Evolutionary conservation across 2,329 filamentous ascomycete species (phyloP), one percentile per base, ranked within the genome.

Genomic region (Grosmannia serpens): DNA sequence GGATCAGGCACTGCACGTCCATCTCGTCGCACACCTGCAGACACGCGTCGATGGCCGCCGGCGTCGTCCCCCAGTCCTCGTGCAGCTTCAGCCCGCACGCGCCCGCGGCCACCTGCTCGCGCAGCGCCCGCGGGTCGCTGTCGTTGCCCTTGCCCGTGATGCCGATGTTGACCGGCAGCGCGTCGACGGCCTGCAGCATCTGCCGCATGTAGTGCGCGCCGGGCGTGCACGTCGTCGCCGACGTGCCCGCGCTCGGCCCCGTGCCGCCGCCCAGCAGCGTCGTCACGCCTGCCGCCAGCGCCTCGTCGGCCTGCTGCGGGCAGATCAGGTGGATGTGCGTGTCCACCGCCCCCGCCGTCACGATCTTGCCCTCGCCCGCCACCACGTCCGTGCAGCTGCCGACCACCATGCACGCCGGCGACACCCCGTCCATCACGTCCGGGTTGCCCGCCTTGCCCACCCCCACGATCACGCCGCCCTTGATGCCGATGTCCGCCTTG

Each of bases 401-500:
- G 11, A 96, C 83, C 1, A 96, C 75, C 84, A 97, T 84, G 60
- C 55, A 53, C 58, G 84, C 79, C 0, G 83, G 77, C 60, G 86
- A 78, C 8, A 97, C 89, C 5, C 89, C 89, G 35, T 94, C 87
- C 92, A 96, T 96, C 53, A 95, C 84, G 72, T 97, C 92, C n/a
- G 92, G 92, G 67, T 96, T 97, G 24, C 92, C 92, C 20, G 92
- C 90, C 73, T 97, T 96, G 60, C 92, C 92, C 65, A 97, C 92
- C 0, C 84, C 92, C 31, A 86, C 85, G 66, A 97, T 96, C 46
- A 87, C 70, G 2, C 92, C 91, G 64, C 91, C 73, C 71, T 95
- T 96, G 70, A 97, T 85, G 31, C 92, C 92, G 68, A 97, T 95
- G 70, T 97, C 92, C 7, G 91, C 92, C 75, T 97, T 97, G 78